A percentile compares a stretch with the other conserved stretches of the same genome.
Conservation (phyloP, 2,329 filamentous ascomycete species). For the Alternaria rosae region DNA sequence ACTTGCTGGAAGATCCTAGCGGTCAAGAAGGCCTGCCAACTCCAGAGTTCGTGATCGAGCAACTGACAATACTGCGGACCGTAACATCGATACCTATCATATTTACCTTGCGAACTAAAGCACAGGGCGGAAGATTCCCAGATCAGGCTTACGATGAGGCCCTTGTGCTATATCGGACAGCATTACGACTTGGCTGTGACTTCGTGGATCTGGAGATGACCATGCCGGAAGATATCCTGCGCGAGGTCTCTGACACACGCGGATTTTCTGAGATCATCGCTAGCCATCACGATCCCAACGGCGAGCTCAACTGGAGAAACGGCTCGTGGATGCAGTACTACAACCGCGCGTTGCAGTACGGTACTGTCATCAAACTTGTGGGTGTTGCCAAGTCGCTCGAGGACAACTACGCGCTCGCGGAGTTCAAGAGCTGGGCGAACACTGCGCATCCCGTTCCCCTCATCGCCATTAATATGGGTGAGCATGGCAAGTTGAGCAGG, state of each 20-base stretch:
- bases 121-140: slow-evolving; percentile 88
- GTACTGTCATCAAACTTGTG: slow-evolving; percentile 93
- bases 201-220: slow-evolving; percentile 94
- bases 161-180: slow-evolving; percentile 76
- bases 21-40: slow-evolving; percentile 64
- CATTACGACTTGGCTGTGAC: slow-evolving; percentile 84
- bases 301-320: slow-evolving; percentile 83
- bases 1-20: slow-evolving; percentile 79
- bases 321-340: slow-evolving; percentile 92
- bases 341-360: slow-evolving; percentile 87
- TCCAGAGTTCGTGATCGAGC: slow-evolving; percentile 79
- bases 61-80: slow-evolving; percentile 80
- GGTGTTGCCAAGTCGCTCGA: slow-evolving; percentile 77
- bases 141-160: slow-evolving; percentile 76
- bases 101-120: slow-evolving; percentile 86
- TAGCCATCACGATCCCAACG: slow-evolving; percentile 89
- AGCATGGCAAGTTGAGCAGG: slow-evolving; percentile 83
- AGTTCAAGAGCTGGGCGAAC: slow-evolving; percentile 80
- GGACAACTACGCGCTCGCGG: slow-evolving; percentile 85
- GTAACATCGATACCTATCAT: slow-evolving; percentile 80
- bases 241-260: slow-evolving; percentile 71
- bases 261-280: slow-evolving; percentile 85
- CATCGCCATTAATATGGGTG: slow-evolving; percentile 96
- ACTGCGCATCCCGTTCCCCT: slow-evolving; percentile 79
- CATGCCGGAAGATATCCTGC: slow-evolving; percentile 77